Percentiles rank a stretch among this genome's conserved stretches.
Evolutionary conservation across 2,329 filamentous ascomycete species (phyloP).

Genomic region (Fusarium bulbicola): DNA sequence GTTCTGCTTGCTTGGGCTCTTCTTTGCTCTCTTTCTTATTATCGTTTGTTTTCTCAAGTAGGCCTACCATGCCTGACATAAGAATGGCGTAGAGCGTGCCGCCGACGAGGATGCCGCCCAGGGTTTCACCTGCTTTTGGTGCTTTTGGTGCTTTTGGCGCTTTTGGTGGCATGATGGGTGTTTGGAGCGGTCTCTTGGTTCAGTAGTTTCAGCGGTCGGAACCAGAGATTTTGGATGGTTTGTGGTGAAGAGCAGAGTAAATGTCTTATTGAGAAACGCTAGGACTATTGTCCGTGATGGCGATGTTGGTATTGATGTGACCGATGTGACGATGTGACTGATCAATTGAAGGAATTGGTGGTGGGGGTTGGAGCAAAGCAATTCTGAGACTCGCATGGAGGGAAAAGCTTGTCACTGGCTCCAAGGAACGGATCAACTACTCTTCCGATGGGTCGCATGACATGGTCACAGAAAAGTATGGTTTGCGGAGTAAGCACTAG

Average conservation of each 20-base stretch:
- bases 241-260: no score
- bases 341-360: background rate
- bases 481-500: no score
- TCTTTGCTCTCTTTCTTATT: background rate
- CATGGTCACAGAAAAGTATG: rapidly evolving
- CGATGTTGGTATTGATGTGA: no score
- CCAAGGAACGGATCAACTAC: background rate
- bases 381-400: background rate
- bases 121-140: background rate
- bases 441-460: background rate
- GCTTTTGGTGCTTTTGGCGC: no score
- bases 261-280: background rate
- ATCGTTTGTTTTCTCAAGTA: background rate
- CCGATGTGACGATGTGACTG: background rate
- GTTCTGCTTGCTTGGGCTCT: background rate
- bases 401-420: background rate
- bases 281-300: no score
- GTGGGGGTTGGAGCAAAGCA: background rate
- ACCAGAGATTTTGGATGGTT: no score
- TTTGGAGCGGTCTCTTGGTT: background rate
- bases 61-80: background rate
- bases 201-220: background rate
- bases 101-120: background rate
- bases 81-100: background rate
- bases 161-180: background rate